Conservation (phyloP, 2,329 filamentous ascomycete genomes). For the Aspergillus glaucus region DNA sequence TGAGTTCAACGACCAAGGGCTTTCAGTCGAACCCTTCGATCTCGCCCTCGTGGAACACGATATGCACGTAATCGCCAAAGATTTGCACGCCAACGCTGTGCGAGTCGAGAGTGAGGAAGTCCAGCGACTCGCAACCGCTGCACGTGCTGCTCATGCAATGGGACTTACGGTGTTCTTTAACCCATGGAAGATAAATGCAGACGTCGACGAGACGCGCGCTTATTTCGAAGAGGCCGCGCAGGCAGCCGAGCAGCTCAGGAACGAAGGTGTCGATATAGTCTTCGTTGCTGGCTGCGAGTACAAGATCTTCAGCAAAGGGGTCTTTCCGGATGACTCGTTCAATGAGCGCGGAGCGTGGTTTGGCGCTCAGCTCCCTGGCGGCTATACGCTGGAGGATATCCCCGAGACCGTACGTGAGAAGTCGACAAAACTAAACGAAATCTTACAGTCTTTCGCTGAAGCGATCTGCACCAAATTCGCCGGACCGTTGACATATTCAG, state of each 20-base stretch:
- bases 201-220: conserved; percentile 2
- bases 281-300: conserved; percentile 11
- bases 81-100: conserved; percentile 8
- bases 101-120: conserved; percentile 9
- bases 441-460: conserved; percentile 5
- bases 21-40: conserved; percentile 9
- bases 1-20: conserved; percentile 3
- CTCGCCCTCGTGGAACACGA: conserved; percentile 7
- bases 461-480: conserved; percentile 1
- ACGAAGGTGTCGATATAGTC: conserved; percentile 5
- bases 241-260: conserved; percentile 2
- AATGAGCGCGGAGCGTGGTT: conserved; percentile 8
- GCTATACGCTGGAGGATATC: conserved; percentile 4
- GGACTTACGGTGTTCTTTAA: conserved; percentile 9
- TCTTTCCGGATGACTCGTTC: conserved; percentile 7
- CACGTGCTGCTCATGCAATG: conserved; percentile 3
- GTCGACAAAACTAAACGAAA: conserved; percentile 4
- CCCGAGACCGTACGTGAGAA: conserved; percentile 4
- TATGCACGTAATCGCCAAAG: conserved; percentile 6
- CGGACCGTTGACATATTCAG: conserved; percentile 7
- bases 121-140: conserved; percentile 2
- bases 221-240: conserved; percentile 6
- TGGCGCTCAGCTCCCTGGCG: conserved; percentile 2
- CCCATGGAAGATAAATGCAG: conserved; percentile 10
- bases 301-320: conserved; percentile 8